Percentiles rank a stretch among this genome's conserved stretches.
phyloP scores from a whole-genome alignment of 495 filamentous ascomycete species.

The Halenospora varia region DNA sequence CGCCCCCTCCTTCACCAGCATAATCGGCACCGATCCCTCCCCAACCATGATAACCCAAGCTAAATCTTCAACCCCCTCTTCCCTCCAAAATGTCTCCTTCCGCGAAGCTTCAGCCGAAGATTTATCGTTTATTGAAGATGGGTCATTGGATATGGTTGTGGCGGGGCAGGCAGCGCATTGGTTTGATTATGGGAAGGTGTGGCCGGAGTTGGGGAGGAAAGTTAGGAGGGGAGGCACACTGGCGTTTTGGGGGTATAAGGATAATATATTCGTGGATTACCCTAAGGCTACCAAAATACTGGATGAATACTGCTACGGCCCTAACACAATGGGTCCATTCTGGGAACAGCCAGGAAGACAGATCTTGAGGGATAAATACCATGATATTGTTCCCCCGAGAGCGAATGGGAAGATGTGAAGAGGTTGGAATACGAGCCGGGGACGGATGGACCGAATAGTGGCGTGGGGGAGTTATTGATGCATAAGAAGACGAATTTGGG shows the following conservation, averaged over 20 bases:
- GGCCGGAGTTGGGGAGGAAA: conserved; percentile 50
- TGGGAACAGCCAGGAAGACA: conserved; percentile 59
- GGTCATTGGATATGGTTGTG: conserved; percentile 50
- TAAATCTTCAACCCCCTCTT: conserved; percentile 20
- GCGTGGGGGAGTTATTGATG: conserved; percentile 47
- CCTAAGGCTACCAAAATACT: conserved; percentile 44
- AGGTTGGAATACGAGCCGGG: conserved; percentile 55
- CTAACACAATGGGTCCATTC: conserved; percentile 48
- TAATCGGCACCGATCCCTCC: conserved; percentile 56
- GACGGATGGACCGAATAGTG: conserved; percentile 28
- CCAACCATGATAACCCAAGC: conserved; percentile 55
- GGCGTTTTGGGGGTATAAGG: conserved; percentile 62
- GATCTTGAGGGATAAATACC: conserved; percentile 44
- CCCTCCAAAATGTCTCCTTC: conserved; percentile 41
- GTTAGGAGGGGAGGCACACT: conserved; percentile 51
- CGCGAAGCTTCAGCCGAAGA: conserved; percentile 45
- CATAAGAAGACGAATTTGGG: conserved; percentile 47
- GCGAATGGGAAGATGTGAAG: conserved; percentile 46
- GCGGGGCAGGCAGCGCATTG: conserved; percentile 63
- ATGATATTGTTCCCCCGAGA: conserved; percentile 44
- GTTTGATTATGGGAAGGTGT: conserved; percentile 52
- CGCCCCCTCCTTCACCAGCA: conserved; percentile 39
- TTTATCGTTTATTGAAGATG: conserved; percentile 41
- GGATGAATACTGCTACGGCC: conserved; percentile 42
- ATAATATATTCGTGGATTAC: conserved; percentile 48